phyloP scores from a whole-genome alignment of 2,329 filamentous ascomycete species.

The Fusarium napiforme region DNA sequence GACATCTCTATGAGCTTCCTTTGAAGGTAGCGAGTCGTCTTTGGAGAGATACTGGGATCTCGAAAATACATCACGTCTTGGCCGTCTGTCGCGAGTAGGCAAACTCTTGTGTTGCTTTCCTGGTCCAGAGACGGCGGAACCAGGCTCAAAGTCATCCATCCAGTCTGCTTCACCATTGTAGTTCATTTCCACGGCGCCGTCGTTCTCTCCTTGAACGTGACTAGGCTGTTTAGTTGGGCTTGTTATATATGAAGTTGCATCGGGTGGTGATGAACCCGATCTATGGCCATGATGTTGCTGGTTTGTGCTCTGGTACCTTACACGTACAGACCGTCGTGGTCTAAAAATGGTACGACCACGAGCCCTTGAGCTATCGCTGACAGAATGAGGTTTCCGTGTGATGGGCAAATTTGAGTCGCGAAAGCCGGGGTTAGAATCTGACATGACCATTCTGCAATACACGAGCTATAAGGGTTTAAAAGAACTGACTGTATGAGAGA shows the following conservation, averaged over 20 bases:
- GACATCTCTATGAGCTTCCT: neutral
- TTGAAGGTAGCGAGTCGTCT: neutral
- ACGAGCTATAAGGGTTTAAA: constrained; percentile 27
- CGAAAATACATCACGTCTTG: neutral
- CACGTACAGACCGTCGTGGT: constrained; percentile 41
- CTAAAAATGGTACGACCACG: constrained; percentile 45
- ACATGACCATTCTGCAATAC: constrained; percentile 43
- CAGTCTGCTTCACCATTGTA: neutral
- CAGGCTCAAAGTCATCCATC: neutral
- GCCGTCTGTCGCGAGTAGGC: neutral
- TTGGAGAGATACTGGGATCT: neutral
- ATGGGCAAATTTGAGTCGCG: constrained; percentile 31
- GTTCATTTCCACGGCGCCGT: neutral
- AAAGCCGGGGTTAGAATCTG: constrained; percentile 45
- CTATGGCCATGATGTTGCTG: neutral
- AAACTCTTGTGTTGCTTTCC: neutral
- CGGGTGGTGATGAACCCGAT: constrained; percentile 7
- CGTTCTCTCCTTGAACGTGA: neutral
- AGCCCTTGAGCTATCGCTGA: constrained; percentile 31
- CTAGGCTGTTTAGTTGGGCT: neutral
- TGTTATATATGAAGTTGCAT: neutral
- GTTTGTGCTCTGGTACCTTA: constrained; percentile 28
- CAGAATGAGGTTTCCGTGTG: constrained; percentile 14
- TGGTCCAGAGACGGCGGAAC: neutral
- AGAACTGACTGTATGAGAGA: constrained; percentile 37